Evolutionary conservation across 1,284 basidiomycete species (phyloP).

Genomic region (Volvariella volvacea): DNA sequence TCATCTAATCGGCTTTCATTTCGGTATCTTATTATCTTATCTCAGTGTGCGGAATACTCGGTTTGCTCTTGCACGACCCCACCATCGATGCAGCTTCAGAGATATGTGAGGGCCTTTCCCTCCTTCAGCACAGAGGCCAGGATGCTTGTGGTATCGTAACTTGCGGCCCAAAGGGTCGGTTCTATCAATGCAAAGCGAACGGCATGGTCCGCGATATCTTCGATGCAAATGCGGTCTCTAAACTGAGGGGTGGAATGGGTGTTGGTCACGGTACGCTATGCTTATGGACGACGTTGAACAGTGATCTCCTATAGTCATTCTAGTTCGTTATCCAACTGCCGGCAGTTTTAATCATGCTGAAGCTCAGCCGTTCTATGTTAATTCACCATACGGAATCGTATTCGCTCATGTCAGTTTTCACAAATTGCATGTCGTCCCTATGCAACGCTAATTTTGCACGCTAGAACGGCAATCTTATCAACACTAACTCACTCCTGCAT

Average conservation of each 20-base stretch:
- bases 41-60: slow-evolving; percentile 90
- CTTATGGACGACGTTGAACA: slow-evolving; percentile 8
- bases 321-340: slow-evolving; percentile 96
- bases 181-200: slow-evolving; percentile 99
- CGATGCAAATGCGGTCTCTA: slow-evolving; percentile 73
- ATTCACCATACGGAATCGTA: slow-evolving; percentile 97
- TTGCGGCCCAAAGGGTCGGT: slow-evolving; percentile 90
- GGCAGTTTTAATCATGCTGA: slow-evolving; percentile 97
- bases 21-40: not conserved
- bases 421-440: slow-evolving; percentile 9
- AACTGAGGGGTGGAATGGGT: slow-evolving; percentile 91
- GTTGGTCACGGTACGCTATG: slow-evolving; percentile 83
- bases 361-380: slow-evolving; percentile 99
- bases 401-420: slow-evolving; percentile 82
- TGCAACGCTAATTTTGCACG: slow-evolving; percentile 1
- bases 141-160: slow-evolving; percentile 99
- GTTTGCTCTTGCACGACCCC: slow-evolving; percentile 77
- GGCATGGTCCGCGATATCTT: slow-evolving; percentile 99
- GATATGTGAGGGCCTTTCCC: slow-evolving; percentile 85
- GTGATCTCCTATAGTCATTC: slow-evolving; percentile 2
- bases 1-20: slow-evolving; percentile 1
- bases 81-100: slow-evolving; percentile 74
- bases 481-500: slow-evolving; percentile 79
- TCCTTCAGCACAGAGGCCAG: slow-evolving; percentile 93
- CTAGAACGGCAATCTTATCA: slow-evolving; percentile 98